Evolutionary conservation across 108 stramenopile species (phyloP).

Genomic region (Poteriospumella lacustris): DNA sequence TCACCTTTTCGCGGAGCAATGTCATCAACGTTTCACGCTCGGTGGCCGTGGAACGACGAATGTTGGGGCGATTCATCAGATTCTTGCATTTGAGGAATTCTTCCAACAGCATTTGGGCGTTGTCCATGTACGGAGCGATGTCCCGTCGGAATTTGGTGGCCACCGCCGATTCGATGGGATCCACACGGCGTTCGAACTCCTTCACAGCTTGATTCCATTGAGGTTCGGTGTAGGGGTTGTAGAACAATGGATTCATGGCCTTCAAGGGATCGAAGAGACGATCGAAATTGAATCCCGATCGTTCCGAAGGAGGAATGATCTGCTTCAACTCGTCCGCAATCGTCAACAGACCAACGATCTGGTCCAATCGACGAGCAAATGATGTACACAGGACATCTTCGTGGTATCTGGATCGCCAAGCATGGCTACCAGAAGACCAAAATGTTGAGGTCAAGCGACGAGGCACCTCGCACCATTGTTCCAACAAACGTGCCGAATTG

Average conservation of each 20-base stretch:
- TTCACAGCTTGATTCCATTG: slow-evolving; percentile 42
- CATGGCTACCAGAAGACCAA: not conserved
- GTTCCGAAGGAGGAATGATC: not conserved
- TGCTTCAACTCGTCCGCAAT: not conserved
- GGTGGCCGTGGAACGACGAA: slow-evolving; percentile 18
- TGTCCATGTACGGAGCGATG: not conserved
- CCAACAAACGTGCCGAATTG: not conserved
- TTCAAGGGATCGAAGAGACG: not conserved
- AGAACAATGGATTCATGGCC: slow-evolving; percentile 24
- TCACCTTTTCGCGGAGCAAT: slow-evolving; percentile 38
- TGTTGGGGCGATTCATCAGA: not conserved
- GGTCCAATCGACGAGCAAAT: not conserved
- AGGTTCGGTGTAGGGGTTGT: slow-evolving; percentile 50
- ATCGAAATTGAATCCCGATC: not conserved
- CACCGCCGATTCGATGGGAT: slow-evolving; percentile 14
- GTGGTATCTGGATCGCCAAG: not conserved
- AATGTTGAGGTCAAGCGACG: not conserved
- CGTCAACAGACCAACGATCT: not conserved
- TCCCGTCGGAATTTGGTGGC: slow-evolving; percentile 29
- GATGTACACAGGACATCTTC: not conserved
- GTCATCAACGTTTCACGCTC: slow-evolving; percentile 48
- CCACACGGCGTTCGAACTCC: slow-evolving; percentile 44
- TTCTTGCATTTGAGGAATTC: not conserved
- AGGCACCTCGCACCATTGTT: slow-evolving; percentile 6
- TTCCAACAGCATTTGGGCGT: not conserved